Conservation (phyloP, 2,329 filamentous ascomycete species). For the Cercospora zeina region DNA sequence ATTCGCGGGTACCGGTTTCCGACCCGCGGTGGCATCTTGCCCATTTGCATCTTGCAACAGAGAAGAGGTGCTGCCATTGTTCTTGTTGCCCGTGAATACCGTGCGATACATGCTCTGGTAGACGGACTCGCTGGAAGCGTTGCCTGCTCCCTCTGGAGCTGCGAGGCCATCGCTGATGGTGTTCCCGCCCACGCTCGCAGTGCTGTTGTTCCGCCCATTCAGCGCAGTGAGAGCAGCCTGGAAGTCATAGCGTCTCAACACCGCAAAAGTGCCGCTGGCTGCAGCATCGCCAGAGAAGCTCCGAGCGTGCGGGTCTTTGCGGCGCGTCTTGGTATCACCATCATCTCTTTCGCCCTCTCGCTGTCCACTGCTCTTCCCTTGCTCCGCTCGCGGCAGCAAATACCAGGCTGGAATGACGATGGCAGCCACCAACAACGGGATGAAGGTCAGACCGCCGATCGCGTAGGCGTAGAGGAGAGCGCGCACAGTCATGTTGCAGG, state of each 20-base stretch:
- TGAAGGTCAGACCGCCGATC: conserved; percentile 82
- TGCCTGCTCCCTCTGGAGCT: conserved; percentile 17
- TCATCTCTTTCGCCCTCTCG: conserved; percentile 17
- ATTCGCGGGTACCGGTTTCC: conserved; percentile 32
- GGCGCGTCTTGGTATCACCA: conserved; percentile 14
- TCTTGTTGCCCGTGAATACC: conserved; percentile 78
- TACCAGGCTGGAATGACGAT: conserved; percentile 68
- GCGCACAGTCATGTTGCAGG: conserved; percentile 43
- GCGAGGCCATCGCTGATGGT: conserved; percentile 17
- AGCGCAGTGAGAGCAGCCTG: conserved; percentile 35
- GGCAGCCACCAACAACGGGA: conserved; percentile 67
- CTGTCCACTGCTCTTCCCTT: conserved; percentile 3
- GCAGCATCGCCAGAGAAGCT: conserved; percentile 28
- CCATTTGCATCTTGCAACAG: conserved; percentile 28
- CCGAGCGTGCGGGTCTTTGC: conserved; percentile 14
- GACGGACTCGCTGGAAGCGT: conserved; percentile 77
- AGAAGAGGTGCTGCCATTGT: conserved; percentile 36
- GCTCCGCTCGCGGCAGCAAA: conserved; percentile 49
- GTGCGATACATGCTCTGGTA: conserved; percentile 98
- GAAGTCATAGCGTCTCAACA: conserved; percentile 39
- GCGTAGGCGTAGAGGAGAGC: conserved; percentile 74
- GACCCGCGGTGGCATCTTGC: conserved; percentile 12
- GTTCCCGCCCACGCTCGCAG: conserved; percentile 12
- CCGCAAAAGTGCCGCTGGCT: conserved; percentile 38
- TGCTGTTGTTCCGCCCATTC: conserved; percentile 29